phyloP scores from a whole-genome alignment of 2,329 filamentous ascomycete species.

The Sordariomycetes sp. region DNA sequence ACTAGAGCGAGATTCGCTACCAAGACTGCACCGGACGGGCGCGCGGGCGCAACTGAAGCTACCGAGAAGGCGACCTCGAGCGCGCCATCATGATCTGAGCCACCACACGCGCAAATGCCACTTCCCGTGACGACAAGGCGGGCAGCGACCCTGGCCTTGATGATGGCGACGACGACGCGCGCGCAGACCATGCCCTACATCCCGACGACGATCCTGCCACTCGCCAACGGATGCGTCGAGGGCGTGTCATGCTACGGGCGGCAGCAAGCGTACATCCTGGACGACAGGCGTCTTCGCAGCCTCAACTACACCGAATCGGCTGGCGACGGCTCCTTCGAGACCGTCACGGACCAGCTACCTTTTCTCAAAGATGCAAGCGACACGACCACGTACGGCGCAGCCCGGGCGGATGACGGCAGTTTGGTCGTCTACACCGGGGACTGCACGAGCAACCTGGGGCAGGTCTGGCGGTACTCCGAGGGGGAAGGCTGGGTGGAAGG shows the following conservation, averaged over 20 bases:
- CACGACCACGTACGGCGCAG: slow-evolving; percentile 55
- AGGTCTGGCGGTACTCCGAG: slow-evolving; percentile 61
- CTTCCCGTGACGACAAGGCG: neutral
- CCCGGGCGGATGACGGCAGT: slow-evolving; percentile 57
- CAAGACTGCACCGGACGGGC: no score
- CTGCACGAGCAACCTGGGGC: slow-evolving; percentile 46
- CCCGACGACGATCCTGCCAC: slow-evolving; percentile 62
- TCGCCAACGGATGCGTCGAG: slow-evolving; percentile 29
- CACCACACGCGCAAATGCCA: no score
- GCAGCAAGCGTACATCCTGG: slow-evolving; percentile 61
- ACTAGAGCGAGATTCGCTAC: no score
- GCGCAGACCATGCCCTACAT: slow-evolving; percentile 61
- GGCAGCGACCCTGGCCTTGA: no score
- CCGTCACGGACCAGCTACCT: slow-evolving; percentile 47
- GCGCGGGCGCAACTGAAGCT: no score
- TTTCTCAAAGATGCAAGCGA: slow-evolving; percentile 44
- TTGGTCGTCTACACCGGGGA: slow-evolving; percentile 68
- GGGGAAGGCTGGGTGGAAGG: slow-evolving; percentile 26
- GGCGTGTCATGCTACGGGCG: slow-evolving; percentile 23
- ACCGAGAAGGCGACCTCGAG: no score
- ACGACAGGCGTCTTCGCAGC: slow-evolving; percentile 50
- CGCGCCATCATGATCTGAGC: no score
- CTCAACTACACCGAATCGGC: slow-evolving; percentile 24
- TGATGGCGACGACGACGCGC: slow-evolving; percentile 6
- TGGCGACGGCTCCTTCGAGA: slow-evolving; percentile 34